Conservation (phyloP, 495 filamentous ascomycete genomes). For the Parmelia sp. region DNA sequence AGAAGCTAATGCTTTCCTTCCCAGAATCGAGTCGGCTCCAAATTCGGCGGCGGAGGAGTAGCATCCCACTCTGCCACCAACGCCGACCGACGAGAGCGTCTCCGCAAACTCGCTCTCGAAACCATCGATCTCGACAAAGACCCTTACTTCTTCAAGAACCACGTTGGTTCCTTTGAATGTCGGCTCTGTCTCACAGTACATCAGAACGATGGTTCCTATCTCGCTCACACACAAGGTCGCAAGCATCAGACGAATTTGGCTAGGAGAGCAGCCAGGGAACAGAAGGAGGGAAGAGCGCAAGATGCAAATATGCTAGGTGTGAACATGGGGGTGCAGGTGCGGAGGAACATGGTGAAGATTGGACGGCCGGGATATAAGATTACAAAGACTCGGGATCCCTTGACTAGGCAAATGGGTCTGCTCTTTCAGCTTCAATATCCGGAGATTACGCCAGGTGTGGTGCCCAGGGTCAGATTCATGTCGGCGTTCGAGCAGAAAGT, state of each 20-base stretch:
- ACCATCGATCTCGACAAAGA: slow-evolving; percentile 99
- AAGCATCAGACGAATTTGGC: slow-evolving; percentile 99
- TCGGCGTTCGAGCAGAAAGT: slow-evolving; percentile 93
- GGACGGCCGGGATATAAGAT: slow-evolving; percentile 97
- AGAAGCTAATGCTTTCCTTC: slow-evolving; percentile 30
- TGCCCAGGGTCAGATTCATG: slow-evolving; percentile 91
- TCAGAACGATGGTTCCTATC: slow-evolving; percentile 99
- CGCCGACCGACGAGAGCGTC: slow-evolving; percentile 91
- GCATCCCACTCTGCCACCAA: slow-evolving; percentile 90
- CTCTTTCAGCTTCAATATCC: slow-evolving; percentile 95
- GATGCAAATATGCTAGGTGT: slow-evolving; percentile 63
- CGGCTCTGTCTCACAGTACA: slow-evolving; percentile 97
- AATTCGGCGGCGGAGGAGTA: slow-evolving; percentile 96
- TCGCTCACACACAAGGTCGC: slow-evolving; percentile 95
- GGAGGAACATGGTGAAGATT: slow-evolving; percentile 93
- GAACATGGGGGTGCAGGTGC: slow-evolving; percentile 73
- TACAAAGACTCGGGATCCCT: slow-evolving; percentile 85
- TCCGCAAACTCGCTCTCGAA: slow-evolving; percentile 96
- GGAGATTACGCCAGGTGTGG: slow-evolving; percentile 70
- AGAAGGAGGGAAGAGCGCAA: slow-evolving; percentile 74
- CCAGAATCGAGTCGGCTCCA: slow-evolving; percentile 93
- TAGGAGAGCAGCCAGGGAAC: slow-evolving; percentile 85
- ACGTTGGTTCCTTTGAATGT: slow-evolving; percentile 97
- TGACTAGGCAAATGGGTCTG: slow-evolving; percentile 82
- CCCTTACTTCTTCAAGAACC: slow-evolving; percentile 99